Conservation (phyloP, 1,284 basidiomycete species). For the Leccinum colubrinum region DNA sequence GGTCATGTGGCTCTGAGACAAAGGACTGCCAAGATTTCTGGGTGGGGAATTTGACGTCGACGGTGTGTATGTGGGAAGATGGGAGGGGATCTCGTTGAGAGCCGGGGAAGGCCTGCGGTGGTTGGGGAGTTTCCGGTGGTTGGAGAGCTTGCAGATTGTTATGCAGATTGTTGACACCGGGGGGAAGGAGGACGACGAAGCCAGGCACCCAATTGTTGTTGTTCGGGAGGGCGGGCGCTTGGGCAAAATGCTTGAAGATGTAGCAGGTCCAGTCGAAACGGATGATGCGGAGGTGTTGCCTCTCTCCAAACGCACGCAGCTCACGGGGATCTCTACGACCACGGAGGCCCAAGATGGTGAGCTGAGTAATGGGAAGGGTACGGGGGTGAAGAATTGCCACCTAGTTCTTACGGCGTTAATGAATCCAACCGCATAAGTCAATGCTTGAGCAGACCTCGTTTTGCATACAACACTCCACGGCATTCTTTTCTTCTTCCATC, state of each 20-base stretch:
- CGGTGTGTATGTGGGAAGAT: conserved; percentile 32
- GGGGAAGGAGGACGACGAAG: conserved; percentile 14
- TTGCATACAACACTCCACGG: too few species aligned
- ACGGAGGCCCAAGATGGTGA: conserved; percentile 32
- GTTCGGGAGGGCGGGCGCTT: neutral
- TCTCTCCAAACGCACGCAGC: conserved; percentile 30
- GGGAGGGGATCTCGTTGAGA: conserved; percentile 21
- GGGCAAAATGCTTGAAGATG: conserved; percentile 33
- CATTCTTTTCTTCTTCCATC: too few species aligned
- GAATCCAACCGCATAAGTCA: too few species aligned
- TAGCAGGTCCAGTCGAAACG: conserved; percentile 40
- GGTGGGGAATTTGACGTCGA: conserved; percentile 36
- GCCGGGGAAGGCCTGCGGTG: conserved; percentile 1
- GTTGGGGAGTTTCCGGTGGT: neutral
- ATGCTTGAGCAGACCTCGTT: too few species aligned
- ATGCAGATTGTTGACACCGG: conserved; percentile 3
- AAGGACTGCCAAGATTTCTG: conserved; percentile 33
- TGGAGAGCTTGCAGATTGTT: conserved; percentile 10
- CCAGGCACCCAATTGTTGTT: conserved; percentile 13
- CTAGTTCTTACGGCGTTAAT: too few species aligned
- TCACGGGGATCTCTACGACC: conserved; percentile 23
- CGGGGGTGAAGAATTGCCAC: conserved; percentile 13
- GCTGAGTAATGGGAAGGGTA: conserved; percentile 38
- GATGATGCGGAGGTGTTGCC: conserved; percentile 33
- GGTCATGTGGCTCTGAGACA: conserved; percentile 27